phyloP scores from a whole-genome alignment of 148 eudicot species.

The Simmondsia chinensis region DNA sequence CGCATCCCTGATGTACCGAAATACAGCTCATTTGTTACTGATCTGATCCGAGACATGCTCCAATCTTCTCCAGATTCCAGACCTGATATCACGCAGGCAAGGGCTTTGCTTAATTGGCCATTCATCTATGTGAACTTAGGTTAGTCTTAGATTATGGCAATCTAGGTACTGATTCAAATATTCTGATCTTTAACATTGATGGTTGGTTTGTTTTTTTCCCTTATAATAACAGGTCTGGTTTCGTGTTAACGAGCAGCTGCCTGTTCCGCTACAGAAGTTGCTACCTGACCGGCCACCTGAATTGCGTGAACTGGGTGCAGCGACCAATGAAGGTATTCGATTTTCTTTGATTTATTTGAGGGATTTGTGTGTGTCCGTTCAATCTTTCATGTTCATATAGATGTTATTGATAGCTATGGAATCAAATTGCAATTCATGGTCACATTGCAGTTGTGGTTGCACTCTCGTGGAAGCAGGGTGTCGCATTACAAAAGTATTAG shows the following conservation, averaged over 20 bases:
- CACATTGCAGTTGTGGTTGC: no score
- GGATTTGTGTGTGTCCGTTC: no score
- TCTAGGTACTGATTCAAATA: conserved; percentile 25
- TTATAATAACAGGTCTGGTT: conserved; percentile 78
- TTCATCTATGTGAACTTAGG: conserved; percentile 74
- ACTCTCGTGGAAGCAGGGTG: no score
- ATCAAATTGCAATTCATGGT: no score
- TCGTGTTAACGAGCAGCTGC: conserved; percentile 85
- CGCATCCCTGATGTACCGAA: conserved; percentile 92
- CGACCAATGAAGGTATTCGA: conserved; percentile 44
- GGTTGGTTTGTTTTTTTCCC: neutral
- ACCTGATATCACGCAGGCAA: conserved; percentile 99
- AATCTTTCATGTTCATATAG: no score
- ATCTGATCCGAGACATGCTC: conserved; percentile 81
- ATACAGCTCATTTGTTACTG: conserved; percentile 60
- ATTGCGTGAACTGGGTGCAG: conserved; percentile 36
- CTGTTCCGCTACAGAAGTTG: conserved; percentile 67
- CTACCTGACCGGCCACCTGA: conserved; percentile 88
- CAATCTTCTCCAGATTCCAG: conserved; percentile 84
- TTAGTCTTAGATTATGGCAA: conserved; percentile 50
- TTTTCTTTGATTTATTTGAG: neutral
- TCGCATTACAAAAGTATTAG: no score
- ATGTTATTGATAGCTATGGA: no score
- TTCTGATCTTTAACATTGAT: neutral
- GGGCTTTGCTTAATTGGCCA: conserved; percentile 80